A percentile compares a stretch with the other conserved stretches of the same genome.
Evolutionary conservation across 2,329 filamentous ascomycete species (phyloP).

Genomic region (Pseudopithomyces chartarum): DNA sequence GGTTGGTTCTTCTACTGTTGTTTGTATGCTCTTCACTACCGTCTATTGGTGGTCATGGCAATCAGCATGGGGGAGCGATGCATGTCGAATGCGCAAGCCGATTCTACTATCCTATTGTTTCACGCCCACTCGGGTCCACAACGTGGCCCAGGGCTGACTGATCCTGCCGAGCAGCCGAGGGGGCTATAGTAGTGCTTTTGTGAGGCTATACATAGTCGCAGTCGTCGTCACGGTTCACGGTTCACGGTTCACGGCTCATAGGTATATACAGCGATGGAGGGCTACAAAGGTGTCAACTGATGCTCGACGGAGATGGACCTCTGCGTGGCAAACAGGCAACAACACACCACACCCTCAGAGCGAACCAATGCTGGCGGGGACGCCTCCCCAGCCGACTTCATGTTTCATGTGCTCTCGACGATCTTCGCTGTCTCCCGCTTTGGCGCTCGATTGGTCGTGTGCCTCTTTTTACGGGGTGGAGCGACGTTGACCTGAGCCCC

Average conservation of each 20-base stretch:
- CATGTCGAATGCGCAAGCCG: slow-evolving; percentile 9
- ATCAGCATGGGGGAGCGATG: neutral
- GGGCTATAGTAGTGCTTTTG: too few relatives aligned
- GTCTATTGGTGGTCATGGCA: too few relatives aligned
- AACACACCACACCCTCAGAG: neutral
- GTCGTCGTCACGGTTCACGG: too few relatives aligned
- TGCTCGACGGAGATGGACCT: neutral
- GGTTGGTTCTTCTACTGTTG: too few relatives aligned
- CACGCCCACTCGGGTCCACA: neutral
- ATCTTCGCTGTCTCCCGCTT: slow-evolving; percentile 4
- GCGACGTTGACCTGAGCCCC: slow-evolving; percentile 27
- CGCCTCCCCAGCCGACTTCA: slow-evolving; percentile 16
- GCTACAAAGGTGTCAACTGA: neutral
- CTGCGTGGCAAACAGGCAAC: neutral
- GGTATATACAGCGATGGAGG: too few relatives aligned
- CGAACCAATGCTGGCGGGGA: neutral
- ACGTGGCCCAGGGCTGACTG: neutral
- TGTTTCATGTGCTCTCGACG: slow-evolving; percentile 18
- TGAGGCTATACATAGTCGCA: too few relatives aligned
- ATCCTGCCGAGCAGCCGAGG: neutral
- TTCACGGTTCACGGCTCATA: too few relatives aligned
- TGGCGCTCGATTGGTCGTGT: neutral
- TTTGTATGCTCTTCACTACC: too few relatives aligned
- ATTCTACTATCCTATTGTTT: neutral
- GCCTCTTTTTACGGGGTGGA: slow-evolving; percentile 12